These are phyloP conservation scores for Gossypium rotundifolium DNA, from an alignment of 345 rosid genomes.

Conservation along the genomic window DNA sequence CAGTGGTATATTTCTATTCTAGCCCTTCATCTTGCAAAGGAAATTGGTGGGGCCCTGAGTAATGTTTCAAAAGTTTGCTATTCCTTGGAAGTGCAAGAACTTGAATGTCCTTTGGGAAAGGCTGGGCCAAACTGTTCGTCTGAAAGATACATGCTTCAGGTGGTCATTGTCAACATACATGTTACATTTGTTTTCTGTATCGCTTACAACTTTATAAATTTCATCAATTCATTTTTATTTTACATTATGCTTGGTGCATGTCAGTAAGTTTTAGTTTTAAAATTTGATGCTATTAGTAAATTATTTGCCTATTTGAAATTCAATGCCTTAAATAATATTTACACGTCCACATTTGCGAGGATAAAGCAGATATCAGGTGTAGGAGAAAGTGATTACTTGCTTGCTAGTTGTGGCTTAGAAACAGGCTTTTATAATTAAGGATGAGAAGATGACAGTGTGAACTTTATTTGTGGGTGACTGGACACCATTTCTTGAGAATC, in stretches of 20 bases:
- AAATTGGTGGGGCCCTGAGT: conserved; percentile 25
- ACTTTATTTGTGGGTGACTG: background rate
- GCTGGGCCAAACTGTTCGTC: conserved; percentile 73
- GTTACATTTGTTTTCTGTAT: background rate
- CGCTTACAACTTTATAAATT: background rate
- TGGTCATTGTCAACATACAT: conserved; percentile 15
- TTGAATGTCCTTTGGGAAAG: conserved; percentile 68
- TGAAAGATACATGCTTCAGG: conserved; percentile 70
- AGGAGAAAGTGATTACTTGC: background rate
- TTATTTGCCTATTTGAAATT: conserved; percentile 4
- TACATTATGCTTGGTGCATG: background rate
- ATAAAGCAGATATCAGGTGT: conserved; percentile 3
- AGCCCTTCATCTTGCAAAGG: conserved; percentile 41
- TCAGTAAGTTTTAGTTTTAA: background rate
- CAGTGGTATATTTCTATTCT: conserved; percentile 68
- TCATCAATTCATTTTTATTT: background rate
- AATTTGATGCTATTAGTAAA: background rate
- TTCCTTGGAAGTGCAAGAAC: conserved; percentile 51
- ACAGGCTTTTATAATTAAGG: background rate
- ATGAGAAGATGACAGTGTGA: conserved; percentile 1
- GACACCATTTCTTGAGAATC: background rate
- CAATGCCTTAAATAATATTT: background rate
- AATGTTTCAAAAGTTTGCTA: conserved; percentile 48
- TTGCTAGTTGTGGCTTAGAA: background rate
- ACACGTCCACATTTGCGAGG: background rate